phyloP scores from a whole-genome alignment of 176 grass and related monocot species.

The Microstegium vimineum region DNA sequence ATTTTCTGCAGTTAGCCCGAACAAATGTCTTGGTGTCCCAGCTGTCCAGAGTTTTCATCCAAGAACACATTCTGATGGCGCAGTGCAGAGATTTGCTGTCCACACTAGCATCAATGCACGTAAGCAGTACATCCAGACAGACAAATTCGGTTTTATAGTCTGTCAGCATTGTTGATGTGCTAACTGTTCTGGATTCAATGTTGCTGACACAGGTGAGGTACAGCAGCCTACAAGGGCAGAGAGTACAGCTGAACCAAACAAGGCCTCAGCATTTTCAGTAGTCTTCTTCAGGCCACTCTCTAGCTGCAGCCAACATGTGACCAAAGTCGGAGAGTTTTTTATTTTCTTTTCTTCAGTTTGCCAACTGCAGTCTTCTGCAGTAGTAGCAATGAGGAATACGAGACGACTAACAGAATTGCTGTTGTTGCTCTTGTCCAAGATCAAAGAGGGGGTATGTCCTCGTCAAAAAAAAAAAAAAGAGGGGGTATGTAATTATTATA shows the following conservation, averaged over 20 bases:
- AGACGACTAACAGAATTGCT: no score
- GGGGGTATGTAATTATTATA: no score
- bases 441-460: no score
- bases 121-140: constrained; percentile 28
- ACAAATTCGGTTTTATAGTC: neutral
- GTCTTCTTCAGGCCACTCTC: neutral
- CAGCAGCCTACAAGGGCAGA: constrained; percentile 53
- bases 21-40: constrained; percentile 41
- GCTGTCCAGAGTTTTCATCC: constrained; percentile 41
- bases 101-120: constrained; percentile 53
- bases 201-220: constrained; percentile 45
- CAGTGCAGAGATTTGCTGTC: constrained; percentile 63
- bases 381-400: no score
- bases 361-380: no score
- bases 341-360: no score
- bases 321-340: no score
- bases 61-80: constrained; percentile 44
- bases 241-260: constrained; percentile 32
- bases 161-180: neutral
- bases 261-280: neutral
- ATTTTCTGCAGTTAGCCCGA: constrained; percentile 40
- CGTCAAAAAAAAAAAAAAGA: no score
- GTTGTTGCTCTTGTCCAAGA: no score
- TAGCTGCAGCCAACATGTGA: no score
- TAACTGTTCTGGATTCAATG: constrained; percentile 6